Percentiles rank a stretch among this genome's conserved stretches.
These are phyloP conservation scores for Dendrobium huoshanense DNA, from an alignment of 106 monocot genomes.

Conservation along the genomic window DNA sequence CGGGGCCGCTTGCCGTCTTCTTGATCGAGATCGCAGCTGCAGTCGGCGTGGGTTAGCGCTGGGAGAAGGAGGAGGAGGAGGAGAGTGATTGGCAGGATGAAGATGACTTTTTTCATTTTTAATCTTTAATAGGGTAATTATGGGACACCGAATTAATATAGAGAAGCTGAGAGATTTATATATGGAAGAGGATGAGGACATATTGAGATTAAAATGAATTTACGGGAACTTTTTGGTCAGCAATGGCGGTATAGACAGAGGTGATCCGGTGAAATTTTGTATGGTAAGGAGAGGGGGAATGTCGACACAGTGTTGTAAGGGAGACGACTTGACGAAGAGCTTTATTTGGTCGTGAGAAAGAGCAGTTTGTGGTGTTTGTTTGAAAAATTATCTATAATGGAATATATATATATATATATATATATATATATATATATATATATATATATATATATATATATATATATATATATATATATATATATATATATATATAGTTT, in stretches of 20 bases:
- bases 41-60: conserved; percentile 8
- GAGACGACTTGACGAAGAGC: background rate
- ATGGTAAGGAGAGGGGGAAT: background rate
- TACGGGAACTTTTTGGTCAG: background rate
- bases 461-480: too few species aligned
- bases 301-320: background rate
- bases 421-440: too few species aligned
- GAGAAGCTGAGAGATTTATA: background rate
- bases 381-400: too few species aligned
- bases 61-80: conserved; percentile 1
- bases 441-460: too few species aligned
- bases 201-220: background rate
- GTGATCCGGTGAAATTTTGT: background rate
- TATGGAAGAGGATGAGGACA: background rate
- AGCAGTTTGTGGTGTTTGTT: too few species aligned
- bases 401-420: too few species aligned
- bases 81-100: background rate
- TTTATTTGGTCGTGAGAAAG: too few species aligned
- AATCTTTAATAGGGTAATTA: background rate
- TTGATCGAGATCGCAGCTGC: conserved; percentile 22
- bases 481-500: too few species aligned
- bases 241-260: background rate
- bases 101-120: background rate
- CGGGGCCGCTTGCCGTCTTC: background rate
- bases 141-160: background rate